phyloP scores from a whole-genome alignment of 1,139 yeast species.

The Magnusiomyces magnusii region DNA sequence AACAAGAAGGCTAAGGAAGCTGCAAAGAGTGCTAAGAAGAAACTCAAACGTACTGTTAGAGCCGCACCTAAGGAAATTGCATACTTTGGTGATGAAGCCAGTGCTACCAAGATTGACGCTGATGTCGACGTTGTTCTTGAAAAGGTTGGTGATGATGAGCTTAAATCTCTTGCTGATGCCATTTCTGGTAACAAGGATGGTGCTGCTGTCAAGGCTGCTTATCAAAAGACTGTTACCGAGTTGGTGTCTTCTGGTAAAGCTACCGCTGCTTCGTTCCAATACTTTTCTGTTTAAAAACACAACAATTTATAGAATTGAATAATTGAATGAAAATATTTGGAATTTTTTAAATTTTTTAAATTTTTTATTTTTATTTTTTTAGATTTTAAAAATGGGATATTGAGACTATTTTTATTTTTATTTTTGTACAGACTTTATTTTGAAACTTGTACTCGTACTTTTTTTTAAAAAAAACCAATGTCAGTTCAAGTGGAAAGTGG shows the following conservation, averaged over 20 bases:
- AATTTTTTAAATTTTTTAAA: neutral
- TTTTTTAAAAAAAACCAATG: neutral
- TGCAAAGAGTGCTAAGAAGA: slow-evolving; percentile 94
- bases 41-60: slow-evolving; percentile 92
- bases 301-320: neutral
- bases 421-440: neutral
- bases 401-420: neutral
- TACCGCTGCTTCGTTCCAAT: slow-evolving; percentile 13
- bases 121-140: slow-evolving; percentile 78
- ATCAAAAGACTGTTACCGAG: slow-evolving; percentile 43
- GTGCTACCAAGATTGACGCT: slow-evolving; percentile 39
- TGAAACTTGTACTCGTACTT: no score
- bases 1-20: slow-evolving; percentile 95
- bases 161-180: slow-evolving; percentile 61
- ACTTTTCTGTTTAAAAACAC: slow-evolving; percentile 13
- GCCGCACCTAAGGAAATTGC: slow-evolving; percentile 72
- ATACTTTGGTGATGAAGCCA: slow-evolving; percentile 59
- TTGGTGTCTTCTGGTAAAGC: slow-evolving; percentile 39
- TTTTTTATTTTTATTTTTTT: neutral
- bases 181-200: slow-evolving; percentile 44
- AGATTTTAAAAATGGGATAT: neutral
- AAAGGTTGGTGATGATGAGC: slow-evolving; percentile 65
- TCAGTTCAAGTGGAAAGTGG: neutral
- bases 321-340: neutral
- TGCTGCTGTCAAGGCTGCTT: slow-evolving; percentile 44